A percentile compares a stretch with the other conserved stretches of the same genome.
These are phyloP conservation scores for Kwoniella heveanensis DNA, from an alignment of 768 basidiomycete species.

Conservation along the genomic window DNA sequence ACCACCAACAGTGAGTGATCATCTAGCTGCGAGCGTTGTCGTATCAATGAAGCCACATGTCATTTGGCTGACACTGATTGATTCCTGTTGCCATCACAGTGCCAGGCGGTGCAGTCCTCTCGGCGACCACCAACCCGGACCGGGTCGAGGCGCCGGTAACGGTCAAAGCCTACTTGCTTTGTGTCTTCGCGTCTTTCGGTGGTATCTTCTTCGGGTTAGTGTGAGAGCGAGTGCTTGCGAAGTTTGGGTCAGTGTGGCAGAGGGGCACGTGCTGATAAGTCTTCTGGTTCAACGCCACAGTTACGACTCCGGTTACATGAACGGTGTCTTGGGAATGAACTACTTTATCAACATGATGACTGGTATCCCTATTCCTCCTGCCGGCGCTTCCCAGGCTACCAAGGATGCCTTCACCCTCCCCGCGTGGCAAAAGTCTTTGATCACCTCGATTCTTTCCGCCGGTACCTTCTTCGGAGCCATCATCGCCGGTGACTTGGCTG, in stretches of 20 bases:
- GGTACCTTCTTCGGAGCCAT: slow-evolving; percentile 58
- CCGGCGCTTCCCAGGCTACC: slow-evolving; percentile 32
- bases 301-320: slow-evolving; percentile 55
- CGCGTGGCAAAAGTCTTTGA: slow-evolving; percentile 52
- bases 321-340: slow-evolving; percentile 57
- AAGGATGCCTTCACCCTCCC: slow-evolving; percentile 45
- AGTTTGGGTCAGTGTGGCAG: too few species aligned
- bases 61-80: too few species aligned
- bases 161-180: slow-evolving; percentile 54
- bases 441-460: slow-evolving; percentile 57
- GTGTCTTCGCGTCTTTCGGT: slow-evolving; percentile 55
- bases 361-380: slow-evolving; percentile 60
- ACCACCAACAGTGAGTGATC: slow-evolving; percentile 1
- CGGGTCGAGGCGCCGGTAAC: slow-evolving; percentile 58
- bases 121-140: slow-evolving; percentile 38
- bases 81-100: slow-evolving; percentile 4
- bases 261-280: too few species aligned
- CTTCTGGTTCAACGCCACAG: background rate
- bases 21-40: too few species aligned
- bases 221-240: too few species aligned
- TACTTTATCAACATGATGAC: slow-evolving; percentile 98
- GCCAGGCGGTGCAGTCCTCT: slow-evolving; percentile 38
- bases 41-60: too few species aligned
- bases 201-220: slow-evolving; percentile 54
- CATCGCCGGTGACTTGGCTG: slow-evolving; percentile 58